Conservation (phyloP, 495 filamentous ascomycete species). For the Podospora comata region DNA sequence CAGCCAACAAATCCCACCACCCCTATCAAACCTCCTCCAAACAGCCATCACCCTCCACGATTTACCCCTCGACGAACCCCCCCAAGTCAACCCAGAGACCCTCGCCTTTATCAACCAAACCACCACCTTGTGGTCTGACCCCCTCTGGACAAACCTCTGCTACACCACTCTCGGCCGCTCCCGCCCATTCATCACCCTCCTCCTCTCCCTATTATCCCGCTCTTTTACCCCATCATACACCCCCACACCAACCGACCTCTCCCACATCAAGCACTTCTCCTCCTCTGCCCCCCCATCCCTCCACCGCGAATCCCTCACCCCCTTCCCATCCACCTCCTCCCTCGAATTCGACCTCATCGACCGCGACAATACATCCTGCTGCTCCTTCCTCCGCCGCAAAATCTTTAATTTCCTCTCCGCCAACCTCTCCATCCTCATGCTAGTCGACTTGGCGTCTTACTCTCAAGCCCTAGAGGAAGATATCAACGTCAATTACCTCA, state of each 20-base stretch:
- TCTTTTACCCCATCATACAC: background rate
- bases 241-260: background rate
- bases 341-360: background rate
- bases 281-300: too few species aligned
- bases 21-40: background rate
- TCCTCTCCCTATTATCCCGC: background rate
- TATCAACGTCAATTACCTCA: background rate
- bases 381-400: background rate
- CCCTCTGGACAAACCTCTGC: background rate
- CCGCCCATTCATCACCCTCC: background rate
- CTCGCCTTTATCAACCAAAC: background rate
- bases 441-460: background rate
- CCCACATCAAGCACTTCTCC: background rate
- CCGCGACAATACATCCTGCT: constrained; percentile 1
- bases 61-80: background rate
- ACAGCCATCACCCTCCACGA: background rate
- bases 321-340: background rate
- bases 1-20: too few species aligned
- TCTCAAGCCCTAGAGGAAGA: background rate
- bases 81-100: background rate
- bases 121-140: background rate
- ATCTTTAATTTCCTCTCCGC: background rate
- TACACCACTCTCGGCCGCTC: background rate
- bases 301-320: background rate
- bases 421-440: background rate